Conservation (phyloP, 2,329 filamentous ascomycete species). For the Cladosporium oxysporum region DNA sequence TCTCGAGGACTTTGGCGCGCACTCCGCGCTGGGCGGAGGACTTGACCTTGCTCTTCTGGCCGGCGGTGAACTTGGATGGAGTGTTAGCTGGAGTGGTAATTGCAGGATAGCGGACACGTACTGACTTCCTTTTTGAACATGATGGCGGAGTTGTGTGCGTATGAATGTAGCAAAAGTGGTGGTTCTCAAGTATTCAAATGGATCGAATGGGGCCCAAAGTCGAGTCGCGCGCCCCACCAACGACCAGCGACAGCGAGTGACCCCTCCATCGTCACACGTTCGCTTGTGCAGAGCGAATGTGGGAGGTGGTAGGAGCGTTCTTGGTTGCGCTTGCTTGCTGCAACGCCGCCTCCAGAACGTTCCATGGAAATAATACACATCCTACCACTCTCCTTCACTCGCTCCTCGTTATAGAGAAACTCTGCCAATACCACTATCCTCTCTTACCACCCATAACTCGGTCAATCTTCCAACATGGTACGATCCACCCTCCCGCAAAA, state of each 20-base stretch:
- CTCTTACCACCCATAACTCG: not conserved
- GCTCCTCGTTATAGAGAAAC: not conserved
- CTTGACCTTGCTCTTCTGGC: constrained; percentile 91
- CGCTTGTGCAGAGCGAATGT: not conserved
- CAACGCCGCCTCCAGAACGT: not conserved
- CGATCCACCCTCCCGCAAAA: not conserved
- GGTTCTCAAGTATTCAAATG: not conserved
- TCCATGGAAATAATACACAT: constrained; percentile 4
- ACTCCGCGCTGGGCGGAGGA: constrained; percentile 89
- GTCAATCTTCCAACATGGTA: constrained; percentile 4
- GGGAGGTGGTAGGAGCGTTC: not conserved
- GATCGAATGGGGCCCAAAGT: not conserved
- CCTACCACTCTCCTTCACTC: not conserved
- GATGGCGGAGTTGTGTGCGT: constrained; percentile 35
- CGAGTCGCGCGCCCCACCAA: not conserved
- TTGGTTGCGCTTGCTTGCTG: not conserved
- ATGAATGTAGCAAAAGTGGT: not conserved
- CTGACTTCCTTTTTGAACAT: constrained; percentile 95
- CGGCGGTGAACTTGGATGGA: constrained; percentile 58
- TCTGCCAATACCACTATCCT: not conserved
- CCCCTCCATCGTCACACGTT: constrained; percentile 2
- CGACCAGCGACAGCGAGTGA: not conserved
- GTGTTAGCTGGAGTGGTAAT: constrained; percentile 18
- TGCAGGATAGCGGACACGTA: constrained; percentile 25
- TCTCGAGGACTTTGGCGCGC: constrained; percentile 76